Conservation (phyloP, 805 yeast species). For the Starmerella bombi region DNA sequence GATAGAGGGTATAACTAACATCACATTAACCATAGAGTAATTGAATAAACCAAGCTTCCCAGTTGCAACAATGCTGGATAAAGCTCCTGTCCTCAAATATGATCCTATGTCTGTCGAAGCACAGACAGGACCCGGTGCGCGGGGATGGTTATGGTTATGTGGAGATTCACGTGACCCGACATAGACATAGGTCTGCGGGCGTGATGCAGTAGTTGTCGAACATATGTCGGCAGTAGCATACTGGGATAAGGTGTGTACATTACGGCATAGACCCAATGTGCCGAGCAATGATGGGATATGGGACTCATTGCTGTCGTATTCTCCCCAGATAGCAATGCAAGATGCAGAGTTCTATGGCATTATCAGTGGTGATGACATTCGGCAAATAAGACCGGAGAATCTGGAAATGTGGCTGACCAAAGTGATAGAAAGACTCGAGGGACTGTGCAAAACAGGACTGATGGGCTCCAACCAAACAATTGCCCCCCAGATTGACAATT, state of each 20-base stretch:
- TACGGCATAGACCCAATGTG: not conserved
- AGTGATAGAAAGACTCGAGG: conserved; percentile 28
- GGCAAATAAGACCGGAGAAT: conserved; percentile 45
- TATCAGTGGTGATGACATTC: conserved; percentile 43
- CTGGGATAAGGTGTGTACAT: not conserved
- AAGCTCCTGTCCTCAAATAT: too few species aligned
- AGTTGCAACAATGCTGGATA: too few species aligned
- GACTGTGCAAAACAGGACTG: conserved; percentile 22
- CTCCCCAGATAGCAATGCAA: conserved; percentile 34
- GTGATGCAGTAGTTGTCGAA: too few species aligned
- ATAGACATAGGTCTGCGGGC: too few species aligned
- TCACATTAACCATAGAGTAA: too few species aligned
- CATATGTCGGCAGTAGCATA: too few species aligned
- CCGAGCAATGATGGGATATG: conserved; percentile 13
- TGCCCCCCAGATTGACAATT: conserved; percentile 39
- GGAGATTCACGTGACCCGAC: too few species aligned
- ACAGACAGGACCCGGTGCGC: too few species aligned
- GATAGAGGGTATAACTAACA: too few species aligned
- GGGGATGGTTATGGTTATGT: too few species aligned
- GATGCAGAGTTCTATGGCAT: conserved; percentile 31
- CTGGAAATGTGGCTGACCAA: conserved; percentile 41
- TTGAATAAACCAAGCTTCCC: too few species aligned
- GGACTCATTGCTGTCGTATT: conserved; percentile 35
- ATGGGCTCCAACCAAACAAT: conserved; percentile 20
- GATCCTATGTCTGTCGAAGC: too few species aligned